These are phyloP conservation scores for Magnaporthales sp. DNA, from an alignment of 2,329 filamentous ascomycete genomes.

Conservation along the genomic window DNA sequence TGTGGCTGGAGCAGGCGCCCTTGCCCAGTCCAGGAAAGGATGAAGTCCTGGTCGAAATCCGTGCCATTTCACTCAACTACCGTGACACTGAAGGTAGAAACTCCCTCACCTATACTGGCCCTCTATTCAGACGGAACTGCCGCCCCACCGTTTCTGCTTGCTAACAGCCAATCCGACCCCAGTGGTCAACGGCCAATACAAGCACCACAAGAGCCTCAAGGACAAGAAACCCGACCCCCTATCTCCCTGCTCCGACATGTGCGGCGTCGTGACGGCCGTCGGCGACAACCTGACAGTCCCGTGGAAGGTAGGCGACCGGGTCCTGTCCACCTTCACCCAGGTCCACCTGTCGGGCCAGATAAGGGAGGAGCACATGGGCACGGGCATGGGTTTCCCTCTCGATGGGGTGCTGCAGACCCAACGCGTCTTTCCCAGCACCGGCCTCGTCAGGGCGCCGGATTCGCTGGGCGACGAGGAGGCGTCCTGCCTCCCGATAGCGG, in stretches of 20 bases:
- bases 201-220: constrained; percentile 41
- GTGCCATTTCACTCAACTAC: constrained; percentile 38
- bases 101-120: background rate
- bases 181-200: constrained; percentile 60
- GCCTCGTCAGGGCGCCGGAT: constrained; percentile 45
- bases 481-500: constrained; percentile 50
- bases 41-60: constrained; percentile 42
- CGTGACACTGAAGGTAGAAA: constrained; percentile 37
- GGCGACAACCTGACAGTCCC: constrained; percentile 27
- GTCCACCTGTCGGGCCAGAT: constrained; percentile 50
- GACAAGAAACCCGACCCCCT: constrained; percentile 27
- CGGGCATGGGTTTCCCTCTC: constrained; percentile 52
- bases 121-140: background rate
- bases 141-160: background rate
- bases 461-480: constrained; percentile 53
- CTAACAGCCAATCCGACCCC: background rate
- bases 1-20: constrained; percentile 32
- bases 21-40: constrained; percentile 38
- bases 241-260: constrained; percentile 64
- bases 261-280: constrained; percentile 47
- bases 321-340: constrained; percentile 57
- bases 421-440: constrained; percentile 47
- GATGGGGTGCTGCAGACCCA: constrained; percentile 50
- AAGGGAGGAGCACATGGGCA: constrained; percentile 41
- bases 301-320: constrained; percentile 53